Base-by-base conservation (phyloP, 495 filamentous ascomycete species). In the Penicillium angulare region DNA sequence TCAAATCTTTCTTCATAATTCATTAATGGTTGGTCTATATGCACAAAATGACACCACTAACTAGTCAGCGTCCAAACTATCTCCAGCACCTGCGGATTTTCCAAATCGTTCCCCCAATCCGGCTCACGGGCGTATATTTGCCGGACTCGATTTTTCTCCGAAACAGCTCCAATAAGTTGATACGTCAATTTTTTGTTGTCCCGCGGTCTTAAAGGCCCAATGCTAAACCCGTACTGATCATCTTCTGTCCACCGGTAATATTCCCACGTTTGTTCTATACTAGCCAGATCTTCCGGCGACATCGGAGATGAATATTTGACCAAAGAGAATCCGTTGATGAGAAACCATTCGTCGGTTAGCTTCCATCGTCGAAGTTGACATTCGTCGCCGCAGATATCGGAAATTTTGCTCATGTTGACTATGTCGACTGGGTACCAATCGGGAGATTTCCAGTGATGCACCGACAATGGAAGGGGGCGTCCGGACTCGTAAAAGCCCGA, bases 301-400 rank as follows among this genome's bases (percentile, higher is more conserved):
- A 22, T 55, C 38, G 53, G 36, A 3, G 45, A 59, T 24, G 51
- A 60, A 5, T 60, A 64, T 52, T 9, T 52, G 7, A 67, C 60
- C 7, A 80, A 52, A 2, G 67, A 69, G 49, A 67, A 72, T 5
- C 75, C 77, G 48, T 76, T 77, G 10, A 69, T 64, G 15, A 80
- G 49, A 12, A 79, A 60, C 53, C 68, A 74, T 29, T 71, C 59
- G 48, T 75, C 74, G 2, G 57, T 55, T 40, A 79, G 74, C 35
- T 64, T 61, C 60, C 73, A 80, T 5, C 75, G 67, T 56, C 77
- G 73, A 31, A 79, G 59, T 23, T 75, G 67, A 48, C 75, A 79
- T 18, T 59, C 59, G 42, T 73, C 69, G 26, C 74, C 75, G 43
- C 76, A 80, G 13, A 77, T 61, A 33, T 68, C 63, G 31, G 49